Conservation (phyloP, 1,139 yeast genomes). For the Candida labiduridarum region DNA sequence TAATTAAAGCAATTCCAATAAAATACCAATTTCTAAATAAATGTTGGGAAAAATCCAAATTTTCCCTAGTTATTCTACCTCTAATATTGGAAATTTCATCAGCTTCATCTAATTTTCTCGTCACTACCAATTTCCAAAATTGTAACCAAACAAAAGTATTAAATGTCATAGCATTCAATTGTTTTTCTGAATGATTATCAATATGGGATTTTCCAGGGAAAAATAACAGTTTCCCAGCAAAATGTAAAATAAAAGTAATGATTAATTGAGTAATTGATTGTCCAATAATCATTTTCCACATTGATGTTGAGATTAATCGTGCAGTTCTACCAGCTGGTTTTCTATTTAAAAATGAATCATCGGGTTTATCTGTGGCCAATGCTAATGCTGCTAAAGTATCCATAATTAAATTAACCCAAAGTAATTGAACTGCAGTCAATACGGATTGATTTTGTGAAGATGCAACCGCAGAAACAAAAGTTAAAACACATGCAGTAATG, state of each 20-base stretch:
- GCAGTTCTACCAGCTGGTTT: constrained; percentile 82
- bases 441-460: constrained; percentile 72
- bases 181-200: constrained; percentile 51
- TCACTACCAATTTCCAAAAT: constrained; percentile 88
- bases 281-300: constrained; percentile 98
- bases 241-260: constrained; percentile 79
- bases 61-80: constrained; percentile 59
- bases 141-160: constrained; percentile 98
- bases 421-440: constrained; percentile 91
- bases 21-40: constrained; percentile 83
- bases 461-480: constrained; percentile 93
- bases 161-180: constrained; percentile 83
- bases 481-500: constrained; percentile 89
- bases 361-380: constrained; percentile 96
- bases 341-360: constrained; percentile 72
- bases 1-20: constrained; percentile 65
- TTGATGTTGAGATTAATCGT: constrained; percentile 84
- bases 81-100: constrained; percentile 61
- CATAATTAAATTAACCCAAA: constrained; percentile 98
- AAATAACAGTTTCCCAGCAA: constrained; percentile 70
- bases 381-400: constrained; percentile 98
- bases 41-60: constrained; percentile 82
- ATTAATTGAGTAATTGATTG: constrained; percentile 78
- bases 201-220: constrained; percentile 39
- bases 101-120: constrained; percentile 90